Conservation (phyloP, 495 filamentous ascomycete species). For the Penicillium pulvis region DNA sequence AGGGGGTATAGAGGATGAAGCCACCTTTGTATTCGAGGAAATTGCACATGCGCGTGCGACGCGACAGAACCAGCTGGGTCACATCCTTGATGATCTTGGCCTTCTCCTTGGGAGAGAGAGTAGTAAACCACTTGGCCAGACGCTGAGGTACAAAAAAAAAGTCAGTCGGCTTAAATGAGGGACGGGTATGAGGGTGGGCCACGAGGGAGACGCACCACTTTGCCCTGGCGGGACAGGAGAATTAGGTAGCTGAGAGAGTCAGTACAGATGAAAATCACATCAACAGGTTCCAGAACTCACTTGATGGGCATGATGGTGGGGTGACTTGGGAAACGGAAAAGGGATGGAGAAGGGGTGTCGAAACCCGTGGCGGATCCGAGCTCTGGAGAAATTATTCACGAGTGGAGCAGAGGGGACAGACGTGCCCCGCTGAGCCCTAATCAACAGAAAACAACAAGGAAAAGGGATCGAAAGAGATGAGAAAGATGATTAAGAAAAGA, state of each 20-base stretch:
- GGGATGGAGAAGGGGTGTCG: constrained; percentile 26
- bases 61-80: constrained; percentile 93
- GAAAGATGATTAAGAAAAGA: not conserved
- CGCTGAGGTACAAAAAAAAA: constrained; percentile 60
- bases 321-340: constrained; percentile 10
- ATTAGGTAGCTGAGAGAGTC: constrained; percentile 78
- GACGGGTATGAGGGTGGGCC: constrained; percentile 37
- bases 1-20: constrained; percentile 12
- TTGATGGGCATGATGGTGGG: constrained; percentile 57
- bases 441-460: not conserved
- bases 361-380: constrained; percentile 27
- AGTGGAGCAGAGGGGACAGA: constrained; percentile 28
- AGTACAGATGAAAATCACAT: not conserved
- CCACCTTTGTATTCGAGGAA: constrained; percentile 98
- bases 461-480: not conserved
- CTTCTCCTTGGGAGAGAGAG: constrained; percentile 96
- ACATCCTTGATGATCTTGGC: constrained; percentile 99
- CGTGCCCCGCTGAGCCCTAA: constrained; percentile 37
- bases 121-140: constrained; percentile 99
- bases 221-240: constrained; percentile 94
- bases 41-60: constrained; percentile 98
- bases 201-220: constrained; percentile 74
- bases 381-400: constrained; percentile 44
- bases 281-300: constrained; percentile 37
- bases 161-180: constrained; percentile 32